Percentiles rank a stretch among this genome's conserved stretches.
These are phyloP conservation scores for Chaetomium olivaceum DNA, from an alignment of 2,329 filamentous ascomycete genomes.

Conservation along the genomic window DNA sequence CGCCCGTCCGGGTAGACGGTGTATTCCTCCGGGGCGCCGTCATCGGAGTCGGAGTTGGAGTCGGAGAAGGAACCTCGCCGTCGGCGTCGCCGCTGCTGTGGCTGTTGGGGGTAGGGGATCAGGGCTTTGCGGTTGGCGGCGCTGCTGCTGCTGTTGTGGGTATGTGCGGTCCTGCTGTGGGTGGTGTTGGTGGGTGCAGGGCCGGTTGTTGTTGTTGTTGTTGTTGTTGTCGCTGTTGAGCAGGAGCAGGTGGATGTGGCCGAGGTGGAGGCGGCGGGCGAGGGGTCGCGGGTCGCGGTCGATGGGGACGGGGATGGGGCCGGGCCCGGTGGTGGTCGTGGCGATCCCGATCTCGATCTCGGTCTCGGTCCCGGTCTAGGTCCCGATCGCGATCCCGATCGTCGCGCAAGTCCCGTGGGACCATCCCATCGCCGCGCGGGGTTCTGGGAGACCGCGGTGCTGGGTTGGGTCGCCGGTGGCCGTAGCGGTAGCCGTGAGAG, in stretches of 20 bases:
- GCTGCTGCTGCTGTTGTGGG: neutral
- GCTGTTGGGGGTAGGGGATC: neutral
- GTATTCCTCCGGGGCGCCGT: conserved; percentile 10
- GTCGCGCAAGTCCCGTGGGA: neutral
- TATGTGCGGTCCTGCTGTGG: neutral
- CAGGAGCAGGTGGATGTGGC: neutral
- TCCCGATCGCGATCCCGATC: neutral
- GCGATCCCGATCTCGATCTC: neutral
- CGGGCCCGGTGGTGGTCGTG: neutral
- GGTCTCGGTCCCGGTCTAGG: neutral
- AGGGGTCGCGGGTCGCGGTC: neutral
- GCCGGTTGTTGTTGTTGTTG: neutral
- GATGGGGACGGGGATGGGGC: neutral
- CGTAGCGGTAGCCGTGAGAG: neutral
- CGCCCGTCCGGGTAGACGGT: conserved; percentile 17
- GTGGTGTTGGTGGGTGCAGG: neutral
- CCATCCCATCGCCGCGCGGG: neutral
- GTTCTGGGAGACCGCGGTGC: neutral
- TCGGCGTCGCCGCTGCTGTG: neutral
- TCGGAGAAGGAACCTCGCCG: neutral
- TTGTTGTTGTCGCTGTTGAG: neutral
- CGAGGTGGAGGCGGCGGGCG: neutral
- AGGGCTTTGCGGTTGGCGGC: neutral
- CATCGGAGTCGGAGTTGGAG: neutral
- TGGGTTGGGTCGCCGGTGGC: neutral